phyloP scores from a whole-genome alignment of 345 rosid species.

The Angophora floribunda region DNA sequence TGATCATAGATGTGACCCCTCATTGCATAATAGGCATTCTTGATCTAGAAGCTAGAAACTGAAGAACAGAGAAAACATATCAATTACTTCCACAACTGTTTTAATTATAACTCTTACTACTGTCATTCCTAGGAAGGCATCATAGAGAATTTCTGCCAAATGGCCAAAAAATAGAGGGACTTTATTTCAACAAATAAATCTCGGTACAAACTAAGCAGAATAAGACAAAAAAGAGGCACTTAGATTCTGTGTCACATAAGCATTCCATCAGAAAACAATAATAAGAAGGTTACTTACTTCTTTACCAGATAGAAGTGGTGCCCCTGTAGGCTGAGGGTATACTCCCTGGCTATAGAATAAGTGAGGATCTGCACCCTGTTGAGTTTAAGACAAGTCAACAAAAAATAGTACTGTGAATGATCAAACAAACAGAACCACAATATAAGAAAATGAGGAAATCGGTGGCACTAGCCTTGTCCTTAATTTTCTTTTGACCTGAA shows the following conservation, averaged over 20 bases:
- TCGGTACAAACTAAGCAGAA: not conserved
- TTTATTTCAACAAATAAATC: not conserved
- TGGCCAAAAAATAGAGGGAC: not conserved
- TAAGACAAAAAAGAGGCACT: not conserved
- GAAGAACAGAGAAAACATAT: not conserved
- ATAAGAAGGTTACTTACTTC: slow-evolving; percentile 28
- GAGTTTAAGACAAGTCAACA: not conserved
- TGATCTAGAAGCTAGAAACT: not conserved
- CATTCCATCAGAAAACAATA: not conserved
- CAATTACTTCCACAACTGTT: not conserved
- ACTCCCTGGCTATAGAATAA: slow-evolving; percentile 67
- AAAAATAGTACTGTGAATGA: not conserved
- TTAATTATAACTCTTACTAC: not conserved
- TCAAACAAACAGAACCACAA: not conserved
- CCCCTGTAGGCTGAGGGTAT: slow-evolving; percentile 63
- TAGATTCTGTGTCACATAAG: not conserved
- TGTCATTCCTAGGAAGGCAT: not conserved
- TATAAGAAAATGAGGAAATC: not conserved
- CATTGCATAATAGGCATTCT: not conserved
- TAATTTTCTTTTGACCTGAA: slow-evolving; percentile 43
- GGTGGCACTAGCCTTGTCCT: slow-evolving; percentile 58
- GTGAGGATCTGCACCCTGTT: slow-evolving; percentile 52
- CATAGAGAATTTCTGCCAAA: not conserved
- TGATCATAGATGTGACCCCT: not conserved
- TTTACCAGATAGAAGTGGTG: slow-evolving; percentile 46